Conservation (phyloP, 768 basidiomycete species). For the Russula dissimulans region DNA sequence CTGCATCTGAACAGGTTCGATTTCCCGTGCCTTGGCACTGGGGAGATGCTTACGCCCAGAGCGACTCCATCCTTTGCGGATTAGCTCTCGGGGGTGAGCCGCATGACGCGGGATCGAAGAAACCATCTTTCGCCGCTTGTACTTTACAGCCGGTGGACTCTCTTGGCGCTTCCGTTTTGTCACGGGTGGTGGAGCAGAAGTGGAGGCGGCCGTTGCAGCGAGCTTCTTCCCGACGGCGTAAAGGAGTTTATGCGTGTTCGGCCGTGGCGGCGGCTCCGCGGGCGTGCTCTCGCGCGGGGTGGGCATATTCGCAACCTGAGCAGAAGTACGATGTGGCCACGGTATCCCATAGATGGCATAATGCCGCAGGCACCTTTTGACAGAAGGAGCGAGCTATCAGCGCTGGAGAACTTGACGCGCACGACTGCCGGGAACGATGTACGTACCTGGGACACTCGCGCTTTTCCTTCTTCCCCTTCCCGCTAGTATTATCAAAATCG, state of each 20-base stretch:
- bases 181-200: conserved; percentile 19
- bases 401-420: not conserved
- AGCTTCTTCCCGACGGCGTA: conserved; percentile 49
- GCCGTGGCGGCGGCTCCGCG: conserved; percentile 31
- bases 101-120: not conserved
- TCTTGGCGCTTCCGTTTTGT: conserved; percentile 15
- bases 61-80: conserved; percentile 23
- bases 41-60: conserved; percentile 27
- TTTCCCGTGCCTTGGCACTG: conserved; percentile 28
- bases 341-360: conserved; percentile 61
- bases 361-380: conserved; percentile 64
- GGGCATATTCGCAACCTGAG: conserved; percentile 35
- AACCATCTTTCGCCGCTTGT: conserved; percentile 41
- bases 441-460: conserved; percentile 70
- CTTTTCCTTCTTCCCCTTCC: conserved; percentile 28
- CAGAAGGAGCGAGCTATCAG: conserved; percentile 10
- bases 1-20: conserved; percentile 19
- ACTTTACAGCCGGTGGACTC: conserved; percentile 22
- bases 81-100: conserved; percentile 20
- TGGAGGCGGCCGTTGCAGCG: conserved; percentile 28
- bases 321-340: conserved; percentile 60
- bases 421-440: conserved; percentile 11
- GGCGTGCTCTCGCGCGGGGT: conserved; percentile 37
- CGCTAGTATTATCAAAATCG: conserved; percentile 43
- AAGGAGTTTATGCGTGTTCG: conserved; percentile 43